These are phyloP conservation scores for Pezicula radicicola DNA, from an alignment of 2,329 filamentous ascomycete genomes.

Conservation along the genomic window DNA sequence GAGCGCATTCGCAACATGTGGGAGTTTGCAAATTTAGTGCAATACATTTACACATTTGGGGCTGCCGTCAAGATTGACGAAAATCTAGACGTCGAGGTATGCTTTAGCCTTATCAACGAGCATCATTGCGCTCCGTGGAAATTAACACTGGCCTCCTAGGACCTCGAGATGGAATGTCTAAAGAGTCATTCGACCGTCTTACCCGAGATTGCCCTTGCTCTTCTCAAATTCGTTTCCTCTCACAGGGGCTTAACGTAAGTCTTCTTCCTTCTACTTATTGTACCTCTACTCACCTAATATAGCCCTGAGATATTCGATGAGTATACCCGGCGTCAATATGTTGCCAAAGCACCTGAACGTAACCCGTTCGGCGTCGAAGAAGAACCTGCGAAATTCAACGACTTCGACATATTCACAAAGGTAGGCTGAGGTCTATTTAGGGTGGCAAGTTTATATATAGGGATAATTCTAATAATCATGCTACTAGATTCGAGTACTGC, in stretches of 20 bases:
- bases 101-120: constrained; percentile 18
- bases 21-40: constrained; percentile 91
- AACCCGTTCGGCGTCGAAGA: constrained; percentile 87
- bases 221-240: constrained; percentile 91
- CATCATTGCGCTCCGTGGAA: not conserved
- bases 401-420: constrained; percentile 81
- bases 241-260: constrained; percentile 88
- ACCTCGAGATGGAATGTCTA: constrained; percentile 84
- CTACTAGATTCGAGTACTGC: constrained; percentile 68
- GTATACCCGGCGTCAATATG: constrained; percentile 85
- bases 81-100: constrained; percentile 85
- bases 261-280: not conserved
- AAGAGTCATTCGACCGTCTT: constrained; percentile 74
- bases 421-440: constrained; percentile 53
- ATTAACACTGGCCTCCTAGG: constrained; percentile 48
- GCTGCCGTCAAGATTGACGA: constrained; percentile 86
- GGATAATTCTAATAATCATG: too few species aligned
- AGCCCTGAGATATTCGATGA: constrained; percentile 90
- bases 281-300: constrained; percentile 21
- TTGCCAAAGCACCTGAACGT: constrained; percentile 70
- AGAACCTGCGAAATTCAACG: constrained; percentile 67
- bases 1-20: constrained; percentile 81
- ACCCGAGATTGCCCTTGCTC: constrained; percentile 75
- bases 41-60: constrained; percentile 92
- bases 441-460: constrained; percentile 6